Percentiles rank a stretch among this genome's conserved stretches.
phyloP scores from a whole-genome alignment of 78 protist species.

The Tieghemostelium lacteum region DNA sequence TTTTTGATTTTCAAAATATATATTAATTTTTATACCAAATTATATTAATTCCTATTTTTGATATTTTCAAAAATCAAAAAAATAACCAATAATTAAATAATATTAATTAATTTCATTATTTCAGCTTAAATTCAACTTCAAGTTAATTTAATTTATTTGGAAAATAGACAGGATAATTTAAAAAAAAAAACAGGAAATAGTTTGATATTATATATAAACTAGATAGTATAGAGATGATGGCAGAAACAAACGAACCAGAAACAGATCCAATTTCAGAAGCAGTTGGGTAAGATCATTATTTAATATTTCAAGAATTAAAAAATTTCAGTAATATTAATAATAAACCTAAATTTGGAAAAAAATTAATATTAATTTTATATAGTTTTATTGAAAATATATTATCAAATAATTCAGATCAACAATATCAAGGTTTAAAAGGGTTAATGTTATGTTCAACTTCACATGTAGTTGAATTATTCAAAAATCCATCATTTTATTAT shows the following conservation, averaged over 20 bases:
- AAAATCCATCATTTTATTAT: constrained; percentile 58
- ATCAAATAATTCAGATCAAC: constrained; percentile 31
- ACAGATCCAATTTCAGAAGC: constrained; percentile 77
- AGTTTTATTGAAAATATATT: constrained; percentile 62
- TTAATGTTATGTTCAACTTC: constrained; percentile 58
- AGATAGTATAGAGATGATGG: constrained; percentile 50
- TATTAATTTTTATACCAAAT: no score
- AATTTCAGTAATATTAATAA: neutral
- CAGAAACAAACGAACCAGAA: constrained; percentile 58
- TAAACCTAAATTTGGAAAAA: neutral
- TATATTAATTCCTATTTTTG: no score
- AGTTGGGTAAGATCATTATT: constrained; percentile 33
- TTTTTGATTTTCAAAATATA: no score
- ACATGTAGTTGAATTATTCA: constrained; percentile 66
- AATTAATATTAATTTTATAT: neutral
- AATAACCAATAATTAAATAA: no score
- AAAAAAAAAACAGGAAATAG: no score
- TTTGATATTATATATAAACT: no score
- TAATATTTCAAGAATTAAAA: neutral
- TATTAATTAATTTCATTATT: no score
- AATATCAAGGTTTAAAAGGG: constrained; percentile 71
- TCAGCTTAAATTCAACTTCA: no score
- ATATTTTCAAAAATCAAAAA: no score
- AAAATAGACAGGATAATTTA: no score
- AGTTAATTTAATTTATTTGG: no score